Percentiles rank a stretch among this genome's conserved stretches.
Conservation (phyloP, 2,329 filamentous ascomycete genomes). For the Aspergillus pseudotamarii region DNA sequence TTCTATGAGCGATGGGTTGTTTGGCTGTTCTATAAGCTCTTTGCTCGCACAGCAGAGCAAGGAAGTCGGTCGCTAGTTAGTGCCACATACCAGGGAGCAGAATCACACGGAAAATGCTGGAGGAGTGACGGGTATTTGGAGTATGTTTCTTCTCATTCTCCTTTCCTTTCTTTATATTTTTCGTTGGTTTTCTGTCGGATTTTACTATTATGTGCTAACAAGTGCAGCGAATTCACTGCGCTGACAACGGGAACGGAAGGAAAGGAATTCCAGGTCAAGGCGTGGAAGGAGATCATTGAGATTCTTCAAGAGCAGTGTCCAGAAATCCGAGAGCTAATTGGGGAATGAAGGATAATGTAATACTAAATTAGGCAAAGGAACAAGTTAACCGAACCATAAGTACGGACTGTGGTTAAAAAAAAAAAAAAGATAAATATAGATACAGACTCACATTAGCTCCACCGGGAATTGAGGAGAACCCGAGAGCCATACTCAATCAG, state of each 20-base stretch:
- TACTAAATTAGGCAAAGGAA: neutral
- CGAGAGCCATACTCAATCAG: constrained; percentile 4
- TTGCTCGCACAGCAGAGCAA: constrained; percentile 48
- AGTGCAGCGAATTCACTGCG: constrained; percentile 35
- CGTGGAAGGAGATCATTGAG: constrained; percentile 46
- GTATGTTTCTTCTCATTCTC: constrained; percentile 26
- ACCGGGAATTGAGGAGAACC: constrained; percentile 2
- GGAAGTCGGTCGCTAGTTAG: constrained; percentile 48
- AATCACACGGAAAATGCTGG: constrained; percentile 50
- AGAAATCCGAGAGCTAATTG: constrained; percentile 20
- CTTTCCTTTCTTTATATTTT: neutral
- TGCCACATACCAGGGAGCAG: constrained; percentile 44
- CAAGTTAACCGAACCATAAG: neutral
- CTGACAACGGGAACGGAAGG: constrained; percentile 39
- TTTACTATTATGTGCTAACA: constrained; percentile 15
- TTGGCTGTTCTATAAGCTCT: constrained; percentile 40
- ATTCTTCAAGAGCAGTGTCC: constrained; percentile 31
- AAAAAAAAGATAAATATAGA: constrained; percentile 4
- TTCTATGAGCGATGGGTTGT: constrained; percentile 38
- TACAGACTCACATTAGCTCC: constrained; percentile 6
- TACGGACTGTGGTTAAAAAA: too few relatives aligned
- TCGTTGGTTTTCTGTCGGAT: neutral
- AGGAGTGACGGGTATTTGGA: constrained; percentile 42
- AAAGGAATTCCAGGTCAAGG: constrained; percentile 37
- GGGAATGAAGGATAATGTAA: neutral